Conservation (phyloP, 176 grass and related monocot genomes). For the Stipa capillata region DNA sequence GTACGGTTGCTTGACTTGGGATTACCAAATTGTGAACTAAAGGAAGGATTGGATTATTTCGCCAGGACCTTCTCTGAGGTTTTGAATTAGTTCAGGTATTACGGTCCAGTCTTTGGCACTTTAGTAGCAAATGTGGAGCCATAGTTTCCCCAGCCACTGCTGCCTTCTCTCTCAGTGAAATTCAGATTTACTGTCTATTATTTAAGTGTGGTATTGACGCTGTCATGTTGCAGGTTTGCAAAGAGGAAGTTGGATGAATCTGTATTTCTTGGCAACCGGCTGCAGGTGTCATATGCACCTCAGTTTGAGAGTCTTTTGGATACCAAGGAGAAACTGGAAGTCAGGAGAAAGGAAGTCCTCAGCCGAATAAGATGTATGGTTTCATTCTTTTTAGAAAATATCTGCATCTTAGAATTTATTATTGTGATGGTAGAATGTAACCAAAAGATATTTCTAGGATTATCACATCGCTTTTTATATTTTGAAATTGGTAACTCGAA, state of each 20-base stretch:
- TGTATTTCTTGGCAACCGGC: constrained; percentile 67
- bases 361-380: constrained; percentile 57
- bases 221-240: constrained; percentile 62
- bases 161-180: neutral
- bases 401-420: neutral
- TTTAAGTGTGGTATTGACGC: neutral
- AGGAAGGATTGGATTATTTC: neutral
- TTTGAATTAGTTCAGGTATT: neutral
- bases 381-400: neutral
- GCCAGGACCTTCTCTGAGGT: neutral
- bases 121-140: neutral
- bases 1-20: neutral
- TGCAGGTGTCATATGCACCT: constrained; percentile 76
- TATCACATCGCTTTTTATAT: neutral
- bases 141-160: neutral
- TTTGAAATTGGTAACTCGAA: neutral
- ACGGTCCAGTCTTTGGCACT: neutral
- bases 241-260: constrained; percentile 88
- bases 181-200: neutral
- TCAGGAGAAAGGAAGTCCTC: constrained; percentile 66
- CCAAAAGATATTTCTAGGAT: neutral
- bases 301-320: constrained; percentile 65
- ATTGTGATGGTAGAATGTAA: neutral
- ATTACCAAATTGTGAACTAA: neutral
- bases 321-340: constrained; percentile 83